A percentile compares a stretch with the other conserved stretches of the same genome.
phyloP scores from a whole-genome alignment of 2,329 filamentous ascomycete genomes.

The Stromatinia cepivora region DNA sequence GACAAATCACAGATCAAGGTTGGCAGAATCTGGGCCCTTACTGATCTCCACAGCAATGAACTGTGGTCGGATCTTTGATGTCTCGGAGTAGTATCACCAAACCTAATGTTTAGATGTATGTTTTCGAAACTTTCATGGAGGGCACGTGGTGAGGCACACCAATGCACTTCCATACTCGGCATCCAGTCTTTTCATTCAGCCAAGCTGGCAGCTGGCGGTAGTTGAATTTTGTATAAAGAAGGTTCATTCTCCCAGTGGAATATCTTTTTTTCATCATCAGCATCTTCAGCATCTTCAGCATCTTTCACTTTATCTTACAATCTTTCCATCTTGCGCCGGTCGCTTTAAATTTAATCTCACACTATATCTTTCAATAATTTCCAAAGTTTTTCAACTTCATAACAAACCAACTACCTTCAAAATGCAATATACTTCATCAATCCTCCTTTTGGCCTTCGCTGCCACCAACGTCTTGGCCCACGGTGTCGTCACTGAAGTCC shows the following conservation, averaged over 20 bases:
- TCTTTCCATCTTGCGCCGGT: slow-evolving; percentile 37
- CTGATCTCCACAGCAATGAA: background rate
- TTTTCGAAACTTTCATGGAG: slow-evolving; percentile 30
- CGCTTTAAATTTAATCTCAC: slow-evolving; percentile 22
- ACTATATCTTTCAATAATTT: slow-evolving; percentile 23
- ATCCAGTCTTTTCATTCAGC: slow-evolving; percentile 32
- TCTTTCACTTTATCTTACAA: slow-evolving; percentile 28
- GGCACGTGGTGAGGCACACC: background rate
- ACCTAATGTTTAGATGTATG: slow-evolving; percentile 23
- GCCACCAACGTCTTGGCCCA: slow-evolving; percentile 53
- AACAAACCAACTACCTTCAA: slow-evolving; percentile 39
- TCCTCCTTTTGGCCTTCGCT: slow-evolving; percentile 49
- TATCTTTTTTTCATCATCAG: slow-evolving; percentile 34
- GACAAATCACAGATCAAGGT: background rate
- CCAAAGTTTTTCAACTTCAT: slow-evolving; percentile 12
- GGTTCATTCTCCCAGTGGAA: slow-evolving; percentile 17
- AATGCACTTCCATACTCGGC: slow-evolving; percentile 29
- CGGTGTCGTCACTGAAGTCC: slow-evolving; percentile 56
- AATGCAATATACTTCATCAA: slow-evolving; percentile 50
- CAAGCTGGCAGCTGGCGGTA: slow-evolving; percentile 28
- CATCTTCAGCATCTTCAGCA: slow-evolving; percentile 29
- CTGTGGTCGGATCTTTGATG: slow-evolving; percentile 17
- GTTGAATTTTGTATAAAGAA: slow-evolving; percentile 35
- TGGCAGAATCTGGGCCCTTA: background rate
- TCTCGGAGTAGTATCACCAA: slow-evolving; percentile 32